Base-by-base conservation (phyloP, 1,284 basidiomycete species). In the Porogramme epimiltina region DNA sequence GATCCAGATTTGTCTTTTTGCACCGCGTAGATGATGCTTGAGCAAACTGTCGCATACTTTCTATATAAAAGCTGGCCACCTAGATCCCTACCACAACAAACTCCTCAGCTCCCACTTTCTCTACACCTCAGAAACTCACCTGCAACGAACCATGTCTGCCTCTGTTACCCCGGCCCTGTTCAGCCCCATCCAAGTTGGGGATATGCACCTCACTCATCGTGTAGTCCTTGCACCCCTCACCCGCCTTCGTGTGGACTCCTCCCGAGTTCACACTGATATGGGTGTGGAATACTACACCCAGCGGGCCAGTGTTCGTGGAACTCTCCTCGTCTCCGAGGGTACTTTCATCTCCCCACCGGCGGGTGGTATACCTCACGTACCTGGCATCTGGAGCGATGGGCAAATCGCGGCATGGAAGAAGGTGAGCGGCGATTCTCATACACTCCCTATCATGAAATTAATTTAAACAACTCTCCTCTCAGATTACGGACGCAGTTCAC, bases 191-290 rank as follows among this genome's bases (percentile, higher is more conserved):
- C 63, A 66, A 26, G 64, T 82, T 26, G 80, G 80, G 16, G 54
- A 63, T 6, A 34, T 73, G 39, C 58, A 60, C 2, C 71, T 81
- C 28, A 49, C 66, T 31, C 76, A 81, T 54, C 72, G 80, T 2
- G 62, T 82, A 33, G 77, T 75, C 5, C 63, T 82, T 42, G 77
- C 78, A 0, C 80, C 80, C 2, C 61, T 80, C 45, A 82, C 80
- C 2, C 65, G 73, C 42, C 61, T 55, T 54, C 67, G 74, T 25
- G 71, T 70, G 15, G 59, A 65, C 51, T 49, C 46, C 4, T 31
- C 53, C 3, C 64, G 68, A 37, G 64, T 64, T 5, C 70, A 54
- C 9, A 52, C 49, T 6, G 66, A 69, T 18, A 58, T 73, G 13
- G 68, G 64, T 19, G 66, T 67, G 11, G 70, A 73, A 31, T 80